These are phyloP conservation scores for Teunomyces tritomae DNA, from an alignment of 805 yeast species.

Conservation along the genomic window DNA sequence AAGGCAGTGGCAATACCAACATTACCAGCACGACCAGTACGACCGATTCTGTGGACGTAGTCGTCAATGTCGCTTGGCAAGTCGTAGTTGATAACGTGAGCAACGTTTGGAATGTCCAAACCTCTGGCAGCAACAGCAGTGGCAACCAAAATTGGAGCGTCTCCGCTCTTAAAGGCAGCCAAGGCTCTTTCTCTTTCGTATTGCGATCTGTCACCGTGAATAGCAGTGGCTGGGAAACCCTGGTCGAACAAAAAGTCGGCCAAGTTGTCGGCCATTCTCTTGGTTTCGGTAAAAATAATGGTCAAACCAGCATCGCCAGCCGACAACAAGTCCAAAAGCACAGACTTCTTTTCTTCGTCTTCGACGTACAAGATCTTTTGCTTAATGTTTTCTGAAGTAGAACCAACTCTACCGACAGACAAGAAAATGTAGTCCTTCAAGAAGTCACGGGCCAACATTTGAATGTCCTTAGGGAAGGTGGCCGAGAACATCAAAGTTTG, in stretches of 20 bases:
- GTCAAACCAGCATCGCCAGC: conserved; percentile 82
- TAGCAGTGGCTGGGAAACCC: conserved; percentile 94
- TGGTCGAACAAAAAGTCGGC: conserved; percentile 88
- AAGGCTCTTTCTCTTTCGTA: conserved; percentile 96
- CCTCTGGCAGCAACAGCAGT: conserved; percentile 99
- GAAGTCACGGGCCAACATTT: conserved; percentile 95
- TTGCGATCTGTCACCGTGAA: conserved; percentile 99
- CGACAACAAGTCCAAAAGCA: conserved; percentile 80
- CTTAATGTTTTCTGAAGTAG: conserved; percentile 97
- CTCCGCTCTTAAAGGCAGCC: conserved; percentile 88
- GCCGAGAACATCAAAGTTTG: conserved; percentile 99
- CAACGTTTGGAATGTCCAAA: conserved; percentile 98
- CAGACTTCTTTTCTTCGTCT: conserved; percentile 85
- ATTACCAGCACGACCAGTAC: conserved; percentile 99
- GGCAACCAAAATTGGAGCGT: conserved; percentile 92
- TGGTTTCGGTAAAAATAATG: conserved; percentile 94
- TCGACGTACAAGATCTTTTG: conserved; percentile 92
- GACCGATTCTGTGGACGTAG: conserved; percentile 98
- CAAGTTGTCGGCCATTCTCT: conserved; percentile 96
- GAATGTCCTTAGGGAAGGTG: conserved; percentile 98
- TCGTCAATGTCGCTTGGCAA: conserved; percentile 97
- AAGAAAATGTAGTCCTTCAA: conserved; percentile 92
- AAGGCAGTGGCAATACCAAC: conserved; percentile 98
- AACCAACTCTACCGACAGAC: conserved; percentile 98
- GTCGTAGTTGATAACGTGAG: conserved; percentile 96